Evolutionary conservation across 768 basidiomycete genomes (phyloP).

Genomic region (Hypholoma sublateritium): DNA sequence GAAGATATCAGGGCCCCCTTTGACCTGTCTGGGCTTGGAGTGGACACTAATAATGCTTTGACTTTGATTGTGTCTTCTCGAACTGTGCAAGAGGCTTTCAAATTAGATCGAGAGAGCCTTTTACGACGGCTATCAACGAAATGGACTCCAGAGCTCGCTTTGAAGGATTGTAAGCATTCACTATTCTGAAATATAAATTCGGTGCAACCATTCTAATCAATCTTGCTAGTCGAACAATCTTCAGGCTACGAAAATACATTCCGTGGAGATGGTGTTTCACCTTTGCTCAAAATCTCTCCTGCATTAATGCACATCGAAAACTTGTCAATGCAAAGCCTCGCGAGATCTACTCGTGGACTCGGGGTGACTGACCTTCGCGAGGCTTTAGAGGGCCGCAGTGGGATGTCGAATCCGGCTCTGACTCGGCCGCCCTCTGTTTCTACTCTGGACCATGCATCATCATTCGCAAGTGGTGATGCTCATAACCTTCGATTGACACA

Average conservation of each 20-base stretch:
- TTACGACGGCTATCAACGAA: constrained; percentile 49
- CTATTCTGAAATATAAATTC: not conserved
- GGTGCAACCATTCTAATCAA: not conserved
- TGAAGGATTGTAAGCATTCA: constrained; percentile 66
- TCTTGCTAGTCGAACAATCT: constrained; percentile 17
- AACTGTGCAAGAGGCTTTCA: constrained; percentile 62
- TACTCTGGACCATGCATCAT: constrained; percentile 69
- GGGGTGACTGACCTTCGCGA: constrained; percentile 89
- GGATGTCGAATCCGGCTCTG: constrained; percentile 77
- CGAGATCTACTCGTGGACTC: constrained; percentile 75
- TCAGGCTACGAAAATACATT: constrained; percentile 49
- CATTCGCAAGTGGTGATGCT: constrained; percentile 38
- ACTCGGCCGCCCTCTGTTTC: constrained; percentile 72
- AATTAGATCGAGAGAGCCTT: constrained; percentile 58
- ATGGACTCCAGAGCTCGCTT: constrained; percentile 78
- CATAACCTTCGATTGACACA: constrained; percentile 40
- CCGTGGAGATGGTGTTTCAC: constrained; percentile 68
- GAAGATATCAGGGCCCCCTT: not conserved
- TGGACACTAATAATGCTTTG: constrained; percentile 39
- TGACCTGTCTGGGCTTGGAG: constrained; percentile 6
- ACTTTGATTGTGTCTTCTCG: constrained; percentile 50
- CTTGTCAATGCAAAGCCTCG: constrained; percentile 81
- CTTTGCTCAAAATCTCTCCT: constrained; percentile 79
- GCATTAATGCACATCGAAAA: constrained; percentile 92
- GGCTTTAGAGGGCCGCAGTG: constrained; percentile 82